Conservation (phyloP, 257 asterid species). For the Capsicum pubescens region DNA sequence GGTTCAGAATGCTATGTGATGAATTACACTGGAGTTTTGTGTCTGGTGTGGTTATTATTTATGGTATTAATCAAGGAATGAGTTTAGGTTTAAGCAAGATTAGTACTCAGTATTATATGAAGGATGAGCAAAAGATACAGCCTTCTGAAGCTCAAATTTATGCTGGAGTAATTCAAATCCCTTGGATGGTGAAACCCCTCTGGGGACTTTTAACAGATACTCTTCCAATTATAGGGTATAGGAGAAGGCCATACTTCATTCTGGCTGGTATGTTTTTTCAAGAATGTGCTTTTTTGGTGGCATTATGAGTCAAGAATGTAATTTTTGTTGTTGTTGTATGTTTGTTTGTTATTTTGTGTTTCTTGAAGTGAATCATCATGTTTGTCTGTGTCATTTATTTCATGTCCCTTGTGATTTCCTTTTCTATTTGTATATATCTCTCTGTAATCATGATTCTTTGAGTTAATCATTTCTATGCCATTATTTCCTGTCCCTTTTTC, state of each 20-base stretch:
- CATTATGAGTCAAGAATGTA: background rate
- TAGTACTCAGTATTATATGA: slow-evolving; percentile 72
- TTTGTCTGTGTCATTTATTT: slow-evolving; percentile 17
- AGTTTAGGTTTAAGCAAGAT: slow-evolving; percentile 58
- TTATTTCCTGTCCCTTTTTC: background rate
- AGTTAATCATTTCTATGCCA: background rate
- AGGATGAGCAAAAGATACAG: slow-evolving; percentile 70
- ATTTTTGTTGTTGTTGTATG: background rate
- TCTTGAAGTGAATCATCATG: slow-evolving; percentile 24
- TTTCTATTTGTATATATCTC: background rate
- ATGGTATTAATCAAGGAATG: slow-evolving; percentile 70
- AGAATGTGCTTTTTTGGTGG: background rate
- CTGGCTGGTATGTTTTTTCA: slow-evolving; percentile 42
- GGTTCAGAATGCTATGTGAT: slow-evolving; percentile 67
- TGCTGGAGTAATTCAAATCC: slow-evolving; percentile 58
- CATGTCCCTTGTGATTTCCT: background rate
- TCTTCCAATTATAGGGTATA: slow-evolving; percentile 61
- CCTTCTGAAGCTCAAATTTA: slow-evolving; percentile 68
- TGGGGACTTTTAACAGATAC: slow-evolving; percentile 69
- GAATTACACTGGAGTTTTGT: slow-evolving; percentile 57
- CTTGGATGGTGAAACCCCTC: slow-evolving; percentile 75
- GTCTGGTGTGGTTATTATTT: slow-evolving; percentile 55
- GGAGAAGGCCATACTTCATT: slow-evolving; percentile 60
- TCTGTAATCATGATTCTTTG: background rate
- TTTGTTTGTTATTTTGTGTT: background rate